Evolutionary conservation across 225 moss, liverwort and hornwort genomes (phyloP).

Genomic region (Takakia lepidozioides): DNA sequence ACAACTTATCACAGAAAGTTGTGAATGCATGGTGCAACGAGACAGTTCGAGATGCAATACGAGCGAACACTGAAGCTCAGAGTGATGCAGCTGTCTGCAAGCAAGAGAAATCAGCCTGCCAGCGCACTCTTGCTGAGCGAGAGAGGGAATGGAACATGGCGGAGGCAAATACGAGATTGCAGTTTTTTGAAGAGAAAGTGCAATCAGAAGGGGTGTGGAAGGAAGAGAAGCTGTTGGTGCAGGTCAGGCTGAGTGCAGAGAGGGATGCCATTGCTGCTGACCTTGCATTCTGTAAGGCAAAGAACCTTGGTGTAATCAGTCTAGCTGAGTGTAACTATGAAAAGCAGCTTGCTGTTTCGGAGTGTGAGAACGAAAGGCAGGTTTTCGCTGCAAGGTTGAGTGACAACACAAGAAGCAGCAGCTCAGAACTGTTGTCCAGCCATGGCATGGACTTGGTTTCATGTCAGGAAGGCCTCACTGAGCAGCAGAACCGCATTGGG

Average conservation of each 20-base stretch:
- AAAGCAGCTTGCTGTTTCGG: constrained; percentile 20
- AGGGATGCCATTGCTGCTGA: constrained; percentile 29
- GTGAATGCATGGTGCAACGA: constrained; percentile 36
- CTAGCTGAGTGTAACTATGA: constrained; percentile 35
- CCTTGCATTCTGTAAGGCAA: constrained; percentile 25
- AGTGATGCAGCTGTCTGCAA: constrained; percentile 12
- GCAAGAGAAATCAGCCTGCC: constrained; percentile 18
- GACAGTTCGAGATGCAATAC: constrained; percentile 29
- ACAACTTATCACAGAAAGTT: constrained; percentile 27
- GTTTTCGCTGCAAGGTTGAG: constrained; percentile 10
- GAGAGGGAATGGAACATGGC: constrained; percentile 19
- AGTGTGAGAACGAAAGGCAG: constrained; percentile 31
- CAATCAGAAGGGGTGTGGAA: constrained; percentile 19
- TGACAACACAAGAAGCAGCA: too few relatives aligned
- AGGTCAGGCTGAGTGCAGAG: constrained; percentile 24
- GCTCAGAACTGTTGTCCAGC: too few relatives aligned
- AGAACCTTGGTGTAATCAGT: constrained; percentile 18
- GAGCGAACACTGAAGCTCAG: constrained; percentile 16
- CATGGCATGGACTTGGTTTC: constrained; percentile 10
- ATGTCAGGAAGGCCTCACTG: constrained; percentile 14
- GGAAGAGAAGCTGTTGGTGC: constrained; percentile 23
- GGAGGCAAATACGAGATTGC: constrained; percentile 16
- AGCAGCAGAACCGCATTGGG: constrained; percentile 20
- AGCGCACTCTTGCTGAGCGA: constrained; percentile 16
- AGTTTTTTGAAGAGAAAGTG: constrained; percentile 11